Evolutionary conservation across 73 alveolate species (phyloP).

Genomic region (Tetrahymena elliotti): DNA sequence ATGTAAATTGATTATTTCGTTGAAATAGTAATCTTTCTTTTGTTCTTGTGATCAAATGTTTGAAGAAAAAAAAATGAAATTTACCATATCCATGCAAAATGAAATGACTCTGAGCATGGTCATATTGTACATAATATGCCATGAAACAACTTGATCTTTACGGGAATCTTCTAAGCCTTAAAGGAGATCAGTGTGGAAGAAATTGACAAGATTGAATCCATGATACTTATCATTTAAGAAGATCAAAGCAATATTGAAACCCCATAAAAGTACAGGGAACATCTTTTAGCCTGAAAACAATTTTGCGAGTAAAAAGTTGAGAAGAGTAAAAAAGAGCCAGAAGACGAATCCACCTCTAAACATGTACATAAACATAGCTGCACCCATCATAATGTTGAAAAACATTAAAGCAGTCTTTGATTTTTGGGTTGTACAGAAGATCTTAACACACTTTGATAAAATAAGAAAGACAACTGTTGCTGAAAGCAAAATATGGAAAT

Average conservation of each 20-base stretch:
- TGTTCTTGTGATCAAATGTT: not conserved
- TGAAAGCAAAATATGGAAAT: not conserved
- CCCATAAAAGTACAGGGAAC: conserved; percentile 8
- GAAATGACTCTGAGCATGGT: conserved; percentile 25
- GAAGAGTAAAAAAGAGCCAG: not conserved
- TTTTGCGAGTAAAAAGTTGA: not conserved
- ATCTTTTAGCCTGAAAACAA: not conserved
- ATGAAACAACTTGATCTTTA: not conserved
- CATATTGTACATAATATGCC: conserved; percentile 31
- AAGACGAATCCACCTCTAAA: conserved; percentile 11
- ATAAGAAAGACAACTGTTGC: not conserved
- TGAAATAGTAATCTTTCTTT: too few species aligned
- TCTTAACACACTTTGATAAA: not conserved
- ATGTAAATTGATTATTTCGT: not conserved
- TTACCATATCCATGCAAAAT: conserved; percentile 6
- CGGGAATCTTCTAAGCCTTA: not conserved
- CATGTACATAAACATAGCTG: not conserved
- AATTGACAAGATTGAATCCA: conserved; percentile 5
- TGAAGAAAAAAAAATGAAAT: not conserved
- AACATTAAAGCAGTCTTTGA: not conserved
- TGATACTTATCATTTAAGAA: conserved; percentile 11
- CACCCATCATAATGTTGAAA: conserved; percentile 14
- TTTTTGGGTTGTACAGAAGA: not conserved
- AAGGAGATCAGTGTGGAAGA: not conserved
- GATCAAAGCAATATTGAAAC: not conserved